Conservation (phyloP, 2,329 filamentous ascomycete genomes). For the Fusarium buharicum region DNA sequence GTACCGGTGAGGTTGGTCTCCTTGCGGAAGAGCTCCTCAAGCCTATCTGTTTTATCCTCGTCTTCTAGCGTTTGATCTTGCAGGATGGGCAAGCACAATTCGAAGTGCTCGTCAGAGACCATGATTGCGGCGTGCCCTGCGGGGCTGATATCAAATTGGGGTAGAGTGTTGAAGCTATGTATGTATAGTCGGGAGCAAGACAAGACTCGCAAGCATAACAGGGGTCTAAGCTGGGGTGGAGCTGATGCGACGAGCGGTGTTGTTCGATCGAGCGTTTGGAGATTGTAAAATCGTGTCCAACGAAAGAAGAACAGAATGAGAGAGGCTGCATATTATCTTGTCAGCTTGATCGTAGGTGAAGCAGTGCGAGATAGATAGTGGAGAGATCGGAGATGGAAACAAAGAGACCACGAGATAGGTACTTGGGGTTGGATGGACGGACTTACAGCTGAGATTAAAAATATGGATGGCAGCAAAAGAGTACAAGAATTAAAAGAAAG, state of each 20-base stretch:
- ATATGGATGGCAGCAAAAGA: slow-evolving; percentile 25
- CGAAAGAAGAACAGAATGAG: slow-evolving; percentile 29
- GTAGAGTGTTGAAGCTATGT: slow-evolving; percentile 19
- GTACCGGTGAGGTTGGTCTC: slow-evolving; percentile 80
- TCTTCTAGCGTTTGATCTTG: slow-evolving; percentile 86
- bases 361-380: slow-evolving; percentile 31
- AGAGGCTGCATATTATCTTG: slow-evolving; percentile 35
- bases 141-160: slow-evolving; percentile 14
- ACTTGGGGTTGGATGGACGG: background rate
- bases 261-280: slow-evolving; percentile 19
- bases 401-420: slow-evolving; percentile 17
- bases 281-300: slow-evolving; percentile 11
- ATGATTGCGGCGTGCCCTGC: slow-evolving; percentile 63
- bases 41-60: slow-evolving; percentile 92
- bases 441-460: slow-evolving; percentile 37
- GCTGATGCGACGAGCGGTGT: slow-evolving; percentile 21
- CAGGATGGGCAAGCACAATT: slow-evolving; percentile 88
- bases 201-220: slow-evolving; percentile 23
- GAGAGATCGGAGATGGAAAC: slow-evolving; percentile 29
- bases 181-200: slow-evolving; percentile 28
- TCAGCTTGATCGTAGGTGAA: slow-evolving; percentile 35
- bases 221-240: slow-evolving; percentile 31
- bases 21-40: slow-evolving; percentile 85
- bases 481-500: slow-evolving; percentile 9
- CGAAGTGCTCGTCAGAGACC: slow-evolving; percentile 93